Base-by-base conservation (phyloP, 306 rosid genomes). In the Ormosia semicastrata region DNA sequence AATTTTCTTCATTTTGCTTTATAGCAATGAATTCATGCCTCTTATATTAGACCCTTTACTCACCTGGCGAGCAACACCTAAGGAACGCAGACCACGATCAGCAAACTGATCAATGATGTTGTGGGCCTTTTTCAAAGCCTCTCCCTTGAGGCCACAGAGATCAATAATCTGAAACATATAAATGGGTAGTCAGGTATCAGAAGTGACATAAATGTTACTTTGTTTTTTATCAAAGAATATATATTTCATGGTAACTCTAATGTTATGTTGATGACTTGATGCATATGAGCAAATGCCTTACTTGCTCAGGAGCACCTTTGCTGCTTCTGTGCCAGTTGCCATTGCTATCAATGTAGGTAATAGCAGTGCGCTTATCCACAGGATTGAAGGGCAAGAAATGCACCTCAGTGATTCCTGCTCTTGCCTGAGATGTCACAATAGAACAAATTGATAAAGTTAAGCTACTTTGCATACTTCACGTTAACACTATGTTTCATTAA, bases 261-360 rank as follows among this genome's bases (percentile, higher is more conserved):
- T 69, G 62, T 3, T 47, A 9, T 68, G 43, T 3, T 15, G 5
- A n/a, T n/a, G n/a, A n/a, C n/a, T n/a, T n/a, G n/a, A 41, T 71
- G 14, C 56, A 53, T 11, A 59, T 54, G 44, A 50, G 33, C 4
- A 3, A 34, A 34, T 74, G 36, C 62, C 84, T 82, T 83, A 93
- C 97, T 90, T 93, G 93, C 82, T 93, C 98, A 44, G 98, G 98
- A 49, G 98, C 98, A 77, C 98, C 98, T 76, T 93, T 93, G 91
- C 96, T 91, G 82, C 91, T 84, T 84, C 98, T 69, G 78, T 90
- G 85, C 94, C 98, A 93, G 79, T 89, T 8, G 0, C 90, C 94
- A 2, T 88, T 59, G 56, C 15, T 18, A 50, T 93, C 97, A 65
- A 90, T 85, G 86, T 81, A 93, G 86, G 98, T 93, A 75, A 91